Conservation (phyloP, 2,329 filamentous ascomycete species). For the Cryoendolithus antarcticus region DNA sequence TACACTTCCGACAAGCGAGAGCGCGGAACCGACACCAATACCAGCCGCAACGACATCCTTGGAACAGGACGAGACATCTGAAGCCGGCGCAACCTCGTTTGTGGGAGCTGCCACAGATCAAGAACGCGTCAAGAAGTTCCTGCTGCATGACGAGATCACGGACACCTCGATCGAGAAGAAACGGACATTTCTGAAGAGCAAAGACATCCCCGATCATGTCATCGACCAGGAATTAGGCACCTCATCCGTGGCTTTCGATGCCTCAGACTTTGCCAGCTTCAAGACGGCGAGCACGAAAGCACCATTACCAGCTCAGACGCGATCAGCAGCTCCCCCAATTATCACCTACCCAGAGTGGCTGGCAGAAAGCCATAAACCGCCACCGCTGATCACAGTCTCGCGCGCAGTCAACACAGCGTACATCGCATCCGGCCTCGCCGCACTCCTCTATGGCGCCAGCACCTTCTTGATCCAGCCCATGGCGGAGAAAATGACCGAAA, state of each 20-base stretch:
- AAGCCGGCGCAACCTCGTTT: too few species aligned
- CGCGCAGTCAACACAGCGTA: constrained; percentile 46
- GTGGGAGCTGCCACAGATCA: too few species aligned
- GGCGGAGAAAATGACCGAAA: constrained; percentile 39
- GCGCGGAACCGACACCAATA: too few species aligned
- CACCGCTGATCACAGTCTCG: constrained; percentile 46
- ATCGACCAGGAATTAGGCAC: constrained; percentile 51
- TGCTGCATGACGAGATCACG: constrained; percentile 61
- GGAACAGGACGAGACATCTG: too few species aligned
- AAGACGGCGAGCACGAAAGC: constrained; percentile 5
- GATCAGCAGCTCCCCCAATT: constrained; percentile 42
- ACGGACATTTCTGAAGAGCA: constrained; percentile 61
- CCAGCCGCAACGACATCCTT: too few species aligned
- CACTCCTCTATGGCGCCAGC: constrained; percentile 55
- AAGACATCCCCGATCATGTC: constrained; percentile 56
- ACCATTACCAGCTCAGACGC: constrained; percentile 12
- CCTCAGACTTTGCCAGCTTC: constrained; percentile 17
- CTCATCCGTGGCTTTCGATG: constrained; percentile 6
- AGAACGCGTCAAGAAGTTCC: constrained; percentile 50
- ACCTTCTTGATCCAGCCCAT: constrained; percentile 56
- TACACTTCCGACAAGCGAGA: too few species aligned
- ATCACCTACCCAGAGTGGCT: constrained; percentile 58
- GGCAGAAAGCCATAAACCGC: constrained; percentile 44
- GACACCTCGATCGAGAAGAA: constrained; percentile 61
- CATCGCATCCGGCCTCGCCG: constrained; percentile 41